Base-by-base conservation (phyloP, 257 asterid species). In the Capsicum baccatum region DNA sequence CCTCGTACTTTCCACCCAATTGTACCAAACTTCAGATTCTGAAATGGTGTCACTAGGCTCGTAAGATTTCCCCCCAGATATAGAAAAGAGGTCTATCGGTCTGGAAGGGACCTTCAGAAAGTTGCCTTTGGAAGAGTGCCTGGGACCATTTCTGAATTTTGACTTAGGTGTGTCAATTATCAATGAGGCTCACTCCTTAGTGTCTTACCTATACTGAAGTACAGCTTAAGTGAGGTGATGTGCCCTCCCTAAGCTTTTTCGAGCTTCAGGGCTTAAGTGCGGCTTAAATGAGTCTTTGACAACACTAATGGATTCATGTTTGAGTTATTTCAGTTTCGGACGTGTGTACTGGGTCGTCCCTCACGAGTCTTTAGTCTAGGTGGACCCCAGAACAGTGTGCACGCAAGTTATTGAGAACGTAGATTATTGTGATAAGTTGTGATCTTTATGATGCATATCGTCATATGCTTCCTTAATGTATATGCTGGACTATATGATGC, bases 351-450 rank as follows among this genome's bases (percentile, higher is more conserved):
- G 52, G 76, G 37, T 68, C 52, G 5, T 67, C 17, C 42, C 50
- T 67, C 74, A 67, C 14, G 50, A 35, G 50, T 67, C 74, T 0
- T 19, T 37, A 67, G 52, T 14, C 76, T 37, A 35, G 76, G 52
- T 67, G 50, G 21, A 35, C 50, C 19, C 12, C 21, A 67, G 76
- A 50, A 37, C 13, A 68, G 76, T 68, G 52, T 3, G 21, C 76
- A 37, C 17, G 19, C 76, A 68, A 7, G 52, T 68, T 37, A 37
- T 68, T 68, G 50, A 14, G 52, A 52, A 68, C 39, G 76, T 8
- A 19, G 76, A 8, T 17, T 37, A 68, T 37, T 68, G 76, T 68
- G 52, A 68, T 14, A 68, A 67, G 48, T 66, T 67, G 73, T 66
- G 48, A 66, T 67, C 19, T 67, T 67, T 13, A 67, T 67, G 74